Percentiles rank a stretch among this genome's conserved stretches.
Conservation (phyloP, 495 filamentous ascomycete species). For the Podospora pseudopauciseta region DNA sequence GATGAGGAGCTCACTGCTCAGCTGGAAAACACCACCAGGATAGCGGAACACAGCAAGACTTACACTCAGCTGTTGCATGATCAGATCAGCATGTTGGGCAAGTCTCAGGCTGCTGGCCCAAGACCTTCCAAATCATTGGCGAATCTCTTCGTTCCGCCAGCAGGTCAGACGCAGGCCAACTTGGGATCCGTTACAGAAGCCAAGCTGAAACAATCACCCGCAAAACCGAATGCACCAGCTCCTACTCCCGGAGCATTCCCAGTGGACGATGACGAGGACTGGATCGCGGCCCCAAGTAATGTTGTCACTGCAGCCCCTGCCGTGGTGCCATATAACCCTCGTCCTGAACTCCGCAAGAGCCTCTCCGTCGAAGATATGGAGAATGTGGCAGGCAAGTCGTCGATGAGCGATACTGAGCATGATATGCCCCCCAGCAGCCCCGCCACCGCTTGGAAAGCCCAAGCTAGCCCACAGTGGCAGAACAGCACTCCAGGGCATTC, state of each 20-base stretch:
- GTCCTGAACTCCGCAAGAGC: slow-evolving; percentile 45
- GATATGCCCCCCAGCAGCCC: slow-evolving; percentile 38
- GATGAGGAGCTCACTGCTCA: slow-evolving; percentile 47
- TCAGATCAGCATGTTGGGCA: slow-evolving; percentile 87
- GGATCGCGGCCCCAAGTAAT: slow-evolving; percentile 64
- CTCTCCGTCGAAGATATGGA: slow-evolving; percentile 59
- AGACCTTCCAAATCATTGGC: slow-evolving; percentile 69
- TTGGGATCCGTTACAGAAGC: slow-evolving; percentile 52
- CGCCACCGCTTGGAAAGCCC: slow-evolving; percentile 39
- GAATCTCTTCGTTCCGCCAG: slow-evolving; percentile 32
- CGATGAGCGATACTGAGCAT: slow-evolving; percentile 40
- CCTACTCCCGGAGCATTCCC: slow-evolving; percentile 52
- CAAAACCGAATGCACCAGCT: slow-evolving; percentile 29
- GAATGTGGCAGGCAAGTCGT: slow-evolving; percentile 46
- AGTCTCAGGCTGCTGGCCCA: slow-evolving; percentile 60
- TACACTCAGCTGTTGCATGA: slow-evolving; percentile 90
- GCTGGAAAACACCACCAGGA: slow-evolving; percentile 34
- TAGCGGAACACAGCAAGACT: slow-evolving; percentile 68
- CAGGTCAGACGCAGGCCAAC: slow-evolving; percentile 22
- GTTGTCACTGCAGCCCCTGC: slow-evolving; percentile 13
- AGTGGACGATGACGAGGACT: slow-evolving; percentile 72
- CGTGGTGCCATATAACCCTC: slow-evolving; percentile 41
- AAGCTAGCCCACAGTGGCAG: slow-evolving; percentile 35
- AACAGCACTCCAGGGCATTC: slow-evolving; percentile 39
- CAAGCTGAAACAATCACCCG: slow-evolving; percentile 31